Evolutionary conservation across 176 grass and related monocot species (phyloP).

Genomic region (Carex littledalei): DNA sequence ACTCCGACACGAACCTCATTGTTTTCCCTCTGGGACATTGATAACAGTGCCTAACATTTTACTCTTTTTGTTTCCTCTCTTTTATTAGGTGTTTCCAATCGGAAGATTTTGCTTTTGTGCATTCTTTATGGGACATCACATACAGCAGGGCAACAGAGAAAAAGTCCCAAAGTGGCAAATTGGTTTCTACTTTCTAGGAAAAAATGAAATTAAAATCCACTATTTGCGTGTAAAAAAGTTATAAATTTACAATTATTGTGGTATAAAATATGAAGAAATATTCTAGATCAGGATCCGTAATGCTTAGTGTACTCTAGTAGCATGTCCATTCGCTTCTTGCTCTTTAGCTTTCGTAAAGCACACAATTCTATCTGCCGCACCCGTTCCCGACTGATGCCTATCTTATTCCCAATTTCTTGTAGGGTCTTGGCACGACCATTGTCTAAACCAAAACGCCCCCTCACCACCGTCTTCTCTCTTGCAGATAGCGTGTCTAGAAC

Average conservation of each 20-base stretch:
- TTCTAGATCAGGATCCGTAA: neutral
- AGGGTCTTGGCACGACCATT: constrained; percentile 61
- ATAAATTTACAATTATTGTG: constrained; percentile 10
- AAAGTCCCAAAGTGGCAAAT: neutral
- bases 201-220: neutral
- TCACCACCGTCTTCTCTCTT: constrained; percentile 58
- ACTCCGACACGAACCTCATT: neutral
- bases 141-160: neutral
- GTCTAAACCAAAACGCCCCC: constrained; percentile 67
- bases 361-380: constrained; percentile 71
- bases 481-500: constrained; percentile 56
- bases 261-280: neutral
- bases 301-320: constrained; percentile 47
- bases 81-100: neutral
- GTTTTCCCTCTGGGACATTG: neutral
- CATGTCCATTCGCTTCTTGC: constrained; percentile 51
- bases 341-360: constrained; percentile 81
- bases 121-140: neutral
- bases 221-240: neutral
- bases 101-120: constrained; percentile 2
- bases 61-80: neutral
- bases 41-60: neutral
- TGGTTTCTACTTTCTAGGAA: neutral
- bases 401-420: constrained; percentile 59
- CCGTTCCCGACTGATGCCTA: constrained; percentile 83